A percentile compares a stretch with the other conserved stretches of the same genome.
phyloP scores from a whole-genome alignment of 2,329 filamentous ascomycete species.

The Simplicillium aogashimaense region DNA sequence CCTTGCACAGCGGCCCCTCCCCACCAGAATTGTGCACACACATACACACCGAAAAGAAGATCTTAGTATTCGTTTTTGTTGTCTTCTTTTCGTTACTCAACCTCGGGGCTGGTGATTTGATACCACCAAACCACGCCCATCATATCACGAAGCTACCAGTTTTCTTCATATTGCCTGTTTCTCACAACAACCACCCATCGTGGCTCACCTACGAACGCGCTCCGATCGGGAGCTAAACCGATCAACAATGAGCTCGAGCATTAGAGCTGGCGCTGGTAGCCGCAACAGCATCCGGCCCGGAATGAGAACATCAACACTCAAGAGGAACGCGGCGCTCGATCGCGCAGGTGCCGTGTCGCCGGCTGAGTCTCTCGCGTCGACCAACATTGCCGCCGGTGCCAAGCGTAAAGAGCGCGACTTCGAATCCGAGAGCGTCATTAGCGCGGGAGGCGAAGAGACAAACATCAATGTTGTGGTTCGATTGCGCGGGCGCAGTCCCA shows the following conservation, averaged over 20 bases:
- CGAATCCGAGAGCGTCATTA: conserved; percentile 43
- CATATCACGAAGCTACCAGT: neutral
- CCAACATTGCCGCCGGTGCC: conserved; percentile 42
- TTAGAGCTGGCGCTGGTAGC: conserved; percentile 14
- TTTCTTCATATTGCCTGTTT: neutral
- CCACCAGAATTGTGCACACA: neutral
- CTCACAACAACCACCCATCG: conserved; percentile 12
- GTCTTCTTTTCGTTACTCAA: neutral
- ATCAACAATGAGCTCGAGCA: conserved; percentile 20
- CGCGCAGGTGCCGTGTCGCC: conserved; percentile 51
- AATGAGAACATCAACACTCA: conserved; percentile 13
- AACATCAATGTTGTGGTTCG: conserved; percentile 97
- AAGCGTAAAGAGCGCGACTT: conserved; percentile 88
- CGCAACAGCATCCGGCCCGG: conserved; percentile 15
- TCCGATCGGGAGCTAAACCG: conserved; percentile 26
- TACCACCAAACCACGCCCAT: no score
- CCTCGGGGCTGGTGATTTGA: neutral
- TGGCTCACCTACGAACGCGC: conserved; percentile 25
- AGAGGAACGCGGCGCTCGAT: conserved; percentile 13
- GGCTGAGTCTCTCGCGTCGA: conserved; percentile 53
- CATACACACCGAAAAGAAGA: neutral
- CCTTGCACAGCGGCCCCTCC: neutral
- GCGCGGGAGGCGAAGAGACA: conserved; percentile 63
- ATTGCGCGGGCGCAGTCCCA: conserved; percentile 84
- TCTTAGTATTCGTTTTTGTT: neutral